Conservation (phyloP, 129 eudicot species). For the Helianthus annuus region DNA sequence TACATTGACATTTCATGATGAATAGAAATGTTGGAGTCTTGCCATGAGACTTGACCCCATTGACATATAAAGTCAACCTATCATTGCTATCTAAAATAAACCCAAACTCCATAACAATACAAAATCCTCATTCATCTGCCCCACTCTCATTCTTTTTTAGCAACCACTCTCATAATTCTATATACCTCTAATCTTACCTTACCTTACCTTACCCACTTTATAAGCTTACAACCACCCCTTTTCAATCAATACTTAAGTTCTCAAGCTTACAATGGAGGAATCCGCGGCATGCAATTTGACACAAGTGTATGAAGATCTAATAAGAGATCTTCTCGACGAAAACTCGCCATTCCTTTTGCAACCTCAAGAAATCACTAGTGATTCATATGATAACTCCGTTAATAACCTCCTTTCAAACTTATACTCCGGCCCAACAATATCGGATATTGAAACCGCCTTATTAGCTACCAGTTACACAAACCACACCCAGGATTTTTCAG, state of each 20-base stretch:
- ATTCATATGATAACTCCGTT: slow-evolving; percentile 8
- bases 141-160: slow-evolving; percentile 50
- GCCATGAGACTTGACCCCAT: slow-evolving; percentile 27
- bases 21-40: slow-evolving; percentile 8
- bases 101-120: slow-evolving; percentile 24
- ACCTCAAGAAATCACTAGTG: slow-evolving; percentile 32
- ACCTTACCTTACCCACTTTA: slow-evolving; percentile 43
- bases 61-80: slow-evolving; percentile 53
- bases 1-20: slow-evolving; percentile 26
- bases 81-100: slow-evolving; percentile 22
- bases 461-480: slow-evolving; percentile 31
- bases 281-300: slow-evolving; percentile 29
- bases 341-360: slow-evolving; percentile 36
- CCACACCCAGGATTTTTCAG: slow-evolving; percentile 28
- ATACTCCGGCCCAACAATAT: slow-evolving; percentile 52
- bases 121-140: slow-evolving; percentile 49
- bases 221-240: slow-evolving; percentile 33
- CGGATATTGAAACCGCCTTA: slow-evolving; percentile 48
- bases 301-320: slow-evolving; percentile 42
- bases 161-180: slow-evolving; percentile 4
- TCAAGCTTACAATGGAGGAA: slow-evolving; percentile 49
- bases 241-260: slow-evolving; percentile 13
- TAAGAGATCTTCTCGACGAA: slow-evolving; percentile 46
- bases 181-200: slow-evolving; percentile 15
- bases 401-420: slow-evolving; percentile 33